phyloP scores from a whole-genome alignment of 208 protist genomes.

The Acanthamoeba sp. region DNA sequence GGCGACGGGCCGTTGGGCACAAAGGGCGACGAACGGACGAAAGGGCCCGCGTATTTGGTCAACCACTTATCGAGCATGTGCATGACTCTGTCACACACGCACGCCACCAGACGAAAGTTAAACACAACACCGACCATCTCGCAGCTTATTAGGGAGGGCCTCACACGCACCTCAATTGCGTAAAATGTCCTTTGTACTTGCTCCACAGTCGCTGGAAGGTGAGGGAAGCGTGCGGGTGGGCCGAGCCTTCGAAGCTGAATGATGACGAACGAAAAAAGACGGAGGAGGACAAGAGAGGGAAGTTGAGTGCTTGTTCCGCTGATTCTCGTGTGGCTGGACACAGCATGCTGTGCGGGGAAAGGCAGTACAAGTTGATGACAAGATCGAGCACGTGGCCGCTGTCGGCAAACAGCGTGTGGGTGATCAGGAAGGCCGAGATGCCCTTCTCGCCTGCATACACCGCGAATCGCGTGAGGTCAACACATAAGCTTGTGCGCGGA shows the following conservation, averaged over 20 bases:
- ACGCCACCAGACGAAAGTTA: not conserved
- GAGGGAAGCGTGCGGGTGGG: not conserved
- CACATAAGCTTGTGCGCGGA: not conserved
- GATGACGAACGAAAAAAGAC: no score
- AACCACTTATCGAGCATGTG: not conserved
- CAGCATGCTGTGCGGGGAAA: not conserved
- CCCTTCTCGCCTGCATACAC: not conserved
- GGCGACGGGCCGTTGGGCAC: not conserved
- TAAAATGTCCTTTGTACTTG: not conserved
- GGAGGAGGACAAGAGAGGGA: not conserved
- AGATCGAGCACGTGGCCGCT: constrained; percentile 27
- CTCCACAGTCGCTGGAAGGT: not conserved
- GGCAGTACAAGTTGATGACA: not conserved
- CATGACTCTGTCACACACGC: not conserved
- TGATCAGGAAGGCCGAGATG: not conserved
- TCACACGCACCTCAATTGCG: not conserved
- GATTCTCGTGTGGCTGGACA: not conserved
- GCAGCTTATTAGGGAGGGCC: not conserved
- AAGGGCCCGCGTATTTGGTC: not conserved
- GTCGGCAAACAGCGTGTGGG: not conserved
- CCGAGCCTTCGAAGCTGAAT: not conserved
- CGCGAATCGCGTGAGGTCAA: not conserved
- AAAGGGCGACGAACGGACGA: not conserved
- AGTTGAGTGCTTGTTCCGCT: no score
- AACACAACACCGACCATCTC: no score